Evolutionary conservation across 2,329 filamentous ascomycete species (phyloP), one percentile per base, ranked within the genome.

Genomic region (Pseudogymnoascus sp.): DNA sequence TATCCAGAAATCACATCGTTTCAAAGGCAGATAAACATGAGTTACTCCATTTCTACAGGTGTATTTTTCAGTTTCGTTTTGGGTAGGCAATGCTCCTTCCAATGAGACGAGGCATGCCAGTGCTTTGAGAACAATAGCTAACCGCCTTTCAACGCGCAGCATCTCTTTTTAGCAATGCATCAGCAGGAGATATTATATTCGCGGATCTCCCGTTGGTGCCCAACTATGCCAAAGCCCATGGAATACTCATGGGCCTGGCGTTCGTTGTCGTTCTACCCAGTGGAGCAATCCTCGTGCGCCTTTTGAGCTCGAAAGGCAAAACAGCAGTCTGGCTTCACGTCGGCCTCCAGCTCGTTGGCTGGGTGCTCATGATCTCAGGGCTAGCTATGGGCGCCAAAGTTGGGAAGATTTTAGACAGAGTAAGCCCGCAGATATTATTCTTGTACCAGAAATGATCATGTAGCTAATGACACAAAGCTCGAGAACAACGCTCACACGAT

Each of bases 241-340:
- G 84, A 57, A 76, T 85, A 65, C 73, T 87, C 67, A 85, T 87
- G 83, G 78, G 79, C 25, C 68, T 86, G 50, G 79, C 81, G 16
- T 84, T 86, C 65, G 77, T 82, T 3, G 67, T 82, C 11, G 72
- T 85, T 20, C 87, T 85, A 65, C 86, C 86, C 0, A 65, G 86
- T 2, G 86, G 84, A 4, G 78, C 85, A 7, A 73, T 84, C 3
- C 69, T 86, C 39, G 86, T 87, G 79, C 82, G 84, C 2, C 64
- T 86, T 3, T 64, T 85, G 6, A 86, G 80, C 80, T 69, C 79
- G 59, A 58, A 61, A 60, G 58, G 68, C 38, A 47, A 41, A 12
- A 65, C 68, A 38, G 65, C 72, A 1, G 63, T 70, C 3, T 70
- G 68, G 50, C 65, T 84, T n/a, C 86, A 88, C 67, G 82, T 77